Evolutionary conservation across 1,284 basidiomycete species (phyloP).

Genomic region (Meira nashicola): DNA sequence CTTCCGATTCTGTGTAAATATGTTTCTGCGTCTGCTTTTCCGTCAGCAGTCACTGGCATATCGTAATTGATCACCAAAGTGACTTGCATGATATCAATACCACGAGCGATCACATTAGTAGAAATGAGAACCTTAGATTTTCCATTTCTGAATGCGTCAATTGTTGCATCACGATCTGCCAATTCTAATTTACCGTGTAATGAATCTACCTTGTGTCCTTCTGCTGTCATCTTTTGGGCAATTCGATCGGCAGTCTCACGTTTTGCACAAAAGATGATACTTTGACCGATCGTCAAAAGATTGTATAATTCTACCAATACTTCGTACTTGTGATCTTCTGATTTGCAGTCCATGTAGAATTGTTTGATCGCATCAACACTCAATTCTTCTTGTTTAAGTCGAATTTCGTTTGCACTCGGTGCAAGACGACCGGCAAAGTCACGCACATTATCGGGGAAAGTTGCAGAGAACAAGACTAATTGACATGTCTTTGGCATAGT

Average conservation of each 20-base stretch:
- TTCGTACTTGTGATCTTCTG: slow-evolving; percentile 90
- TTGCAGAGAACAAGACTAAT: slow-evolving; percentile 95
- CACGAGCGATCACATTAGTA: slow-evolving; percentile 95
- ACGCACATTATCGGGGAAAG: slow-evolving; percentile 90
- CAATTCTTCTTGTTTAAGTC: slow-evolving; percentile 87
- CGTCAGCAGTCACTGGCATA: slow-evolving; percentile 64
- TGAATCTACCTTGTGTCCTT: slow-evolving; percentile 94
- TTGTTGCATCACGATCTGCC: slow-evolving; percentile 79
- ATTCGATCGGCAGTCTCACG: slow-evolving; percentile 90
- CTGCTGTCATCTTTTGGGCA: slow-evolving; percentile 78
- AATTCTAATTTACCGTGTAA: slow-evolving; percentile 91
- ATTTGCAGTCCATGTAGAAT: slow-evolving; percentile 82
- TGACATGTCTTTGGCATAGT: slow-evolving; percentile 68
- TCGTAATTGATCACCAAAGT: slow-evolving; percentile 82
- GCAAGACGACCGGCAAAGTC: slow-evolving; percentile 86
- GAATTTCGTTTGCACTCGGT: slow-evolving; percentile 91
- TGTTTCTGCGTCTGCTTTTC: slow-evolving; percentile 82
- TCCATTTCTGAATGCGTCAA: slow-evolving; percentile 92
- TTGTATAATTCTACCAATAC: slow-evolving; percentile 87
- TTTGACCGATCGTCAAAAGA: slow-evolving; percentile 88
- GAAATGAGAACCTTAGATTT: slow-evolving; percentile 96
- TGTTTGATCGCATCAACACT: slow-evolving; percentile 92
- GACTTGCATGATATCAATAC: slow-evolving; percentile 97
- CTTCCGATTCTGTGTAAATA: slow-evolving; percentile 85
- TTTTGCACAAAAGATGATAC: slow-evolving; percentile 81